Conservation (phyloP, 192 early-diverging fungal species). For the Gonapodya prolifera region DNA sequence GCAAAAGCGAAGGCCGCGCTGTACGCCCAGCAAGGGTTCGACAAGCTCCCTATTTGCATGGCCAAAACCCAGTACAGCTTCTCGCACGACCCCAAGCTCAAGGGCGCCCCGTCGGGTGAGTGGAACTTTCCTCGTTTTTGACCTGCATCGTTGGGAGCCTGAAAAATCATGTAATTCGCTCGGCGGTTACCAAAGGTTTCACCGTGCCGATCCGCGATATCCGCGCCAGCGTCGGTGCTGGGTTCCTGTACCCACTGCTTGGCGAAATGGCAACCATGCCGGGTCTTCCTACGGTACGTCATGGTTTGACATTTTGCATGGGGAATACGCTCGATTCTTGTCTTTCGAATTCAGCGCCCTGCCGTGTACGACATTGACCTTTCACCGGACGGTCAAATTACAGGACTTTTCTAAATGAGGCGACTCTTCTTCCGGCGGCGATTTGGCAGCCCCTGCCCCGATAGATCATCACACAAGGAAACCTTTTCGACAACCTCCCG, state of each 20-base stretch:
- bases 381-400: no score
- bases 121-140: not conserved
- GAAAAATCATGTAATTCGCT: no score
- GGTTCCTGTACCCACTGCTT: constrained; percentile 91
- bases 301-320: no score
- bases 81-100: constrained; percentile 83
- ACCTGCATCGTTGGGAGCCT: not conserved
- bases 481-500: no score
- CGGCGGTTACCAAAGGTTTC: constrained; percentile 45
- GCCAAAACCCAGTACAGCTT: constrained; percentile 95
- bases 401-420: no score
- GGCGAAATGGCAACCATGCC: constrained; percentile 98
- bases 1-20: constrained; percentile 81
- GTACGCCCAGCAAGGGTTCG: constrained; percentile 81
- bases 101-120: constrained; percentile 72
- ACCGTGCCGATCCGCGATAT: constrained; percentile 89
- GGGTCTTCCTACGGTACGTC: constrained; percentile 75
- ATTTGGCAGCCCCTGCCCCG: no score
- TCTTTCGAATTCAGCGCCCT: no score
- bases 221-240: constrained; percentile 87
- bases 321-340: no score
- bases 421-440: no score
- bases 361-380: no score
- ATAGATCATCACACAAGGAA: no score
- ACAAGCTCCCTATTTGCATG: constrained; percentile 90